A percentile compares a stretch with the other conserved stretches of the same genome.
Conservation (phyloP, 2,329 filamentous ascomycete species). For the Amauroascus verrucosus region DNA sequence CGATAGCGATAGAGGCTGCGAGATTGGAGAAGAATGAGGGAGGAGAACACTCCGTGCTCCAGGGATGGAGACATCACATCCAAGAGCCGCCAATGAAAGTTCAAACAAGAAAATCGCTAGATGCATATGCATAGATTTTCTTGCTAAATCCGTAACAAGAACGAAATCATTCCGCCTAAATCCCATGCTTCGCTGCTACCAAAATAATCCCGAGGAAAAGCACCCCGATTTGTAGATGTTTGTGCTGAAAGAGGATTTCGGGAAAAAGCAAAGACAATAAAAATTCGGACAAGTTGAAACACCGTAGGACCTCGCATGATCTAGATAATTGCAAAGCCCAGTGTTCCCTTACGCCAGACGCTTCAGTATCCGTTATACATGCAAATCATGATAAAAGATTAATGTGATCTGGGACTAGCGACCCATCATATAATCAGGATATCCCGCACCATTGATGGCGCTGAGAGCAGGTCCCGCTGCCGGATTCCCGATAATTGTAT, state of each 20-base stretch:
- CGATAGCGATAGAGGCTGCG: neutral
- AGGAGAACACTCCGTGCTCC: neutral
- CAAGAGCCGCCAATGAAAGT: neutral
- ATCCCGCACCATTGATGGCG: constrained; percentile 20
- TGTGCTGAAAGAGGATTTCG: neutral
- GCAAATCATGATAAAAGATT: constrained; percentile 27
- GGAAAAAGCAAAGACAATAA: constrained; percentile 21
- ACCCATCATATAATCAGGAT: constrained; percentile 42
- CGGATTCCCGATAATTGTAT: constrained; percentile 4
- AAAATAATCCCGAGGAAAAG: neutral
- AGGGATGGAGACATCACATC: neutral
- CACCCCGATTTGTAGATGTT: constrained; percentile 2
- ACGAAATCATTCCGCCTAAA: constrained; percentile 6
- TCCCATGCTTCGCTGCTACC: constrained; percentile 8
- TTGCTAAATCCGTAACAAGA: constrained; percentile 5
- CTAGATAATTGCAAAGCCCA: constrained; percentile 27
- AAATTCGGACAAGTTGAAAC: constrained; percentile 16
- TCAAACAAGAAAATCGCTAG: constrained; percentile 8
- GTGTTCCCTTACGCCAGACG: constrained; percentile 33
- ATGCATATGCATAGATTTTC: constrained; percentile 8
- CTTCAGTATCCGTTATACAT: constrained; percentile 34
- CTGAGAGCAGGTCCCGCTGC: constrained; percentile 13
- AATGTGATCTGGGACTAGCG: constrained; percentile 25
- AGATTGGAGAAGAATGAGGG: neutral
- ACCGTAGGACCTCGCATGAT: constrained; percentile 30